These are phyloP conservation scores for Centella asiatica DNA, from an alignment of 129 eudicot genomes.

Conservation along the genomic window DNA sequence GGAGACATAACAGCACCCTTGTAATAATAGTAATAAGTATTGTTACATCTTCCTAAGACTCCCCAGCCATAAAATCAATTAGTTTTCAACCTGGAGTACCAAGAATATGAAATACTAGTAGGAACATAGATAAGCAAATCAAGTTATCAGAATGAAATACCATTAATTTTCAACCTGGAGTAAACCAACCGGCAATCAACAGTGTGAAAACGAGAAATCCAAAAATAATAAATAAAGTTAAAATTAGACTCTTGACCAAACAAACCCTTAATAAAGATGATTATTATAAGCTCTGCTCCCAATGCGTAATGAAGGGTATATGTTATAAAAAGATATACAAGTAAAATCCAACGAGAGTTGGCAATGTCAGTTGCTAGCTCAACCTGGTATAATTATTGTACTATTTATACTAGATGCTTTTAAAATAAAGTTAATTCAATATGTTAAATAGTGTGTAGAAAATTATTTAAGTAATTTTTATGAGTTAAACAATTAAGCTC, in stretches of 20 bases:
- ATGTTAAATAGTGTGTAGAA: background rate
- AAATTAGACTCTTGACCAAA: background rate
- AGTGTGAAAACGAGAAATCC: background rate
- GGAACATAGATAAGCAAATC: too few relatives aligned
- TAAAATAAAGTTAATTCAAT: slow-evolving; percentile 2
- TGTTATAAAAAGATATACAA: background rate
- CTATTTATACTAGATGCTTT: background rate
- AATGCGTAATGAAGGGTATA: slow-evolving; percentile 18
- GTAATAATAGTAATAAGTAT: too few relatives aligned
- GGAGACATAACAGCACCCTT: too few relatives aligned
- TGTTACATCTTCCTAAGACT: too few relatives aligned
- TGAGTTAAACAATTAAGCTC: background rate
- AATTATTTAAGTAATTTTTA: background rate
- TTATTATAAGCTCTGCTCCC: slow-evolving; percentile 23
- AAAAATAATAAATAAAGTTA: too few relatives aligned
- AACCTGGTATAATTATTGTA: slow-evolving; percentile 20
- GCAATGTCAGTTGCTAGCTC: slow-evolving; percentile 48
- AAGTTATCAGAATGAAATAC: too few relatives aligned
- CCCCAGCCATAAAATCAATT: too few relatives aligned
- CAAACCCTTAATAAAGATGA: background rate
- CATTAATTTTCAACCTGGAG: too few relatives aligned
- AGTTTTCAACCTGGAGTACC: too few relatives aligned
- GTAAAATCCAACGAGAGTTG: slow-evolving; percentile 20
- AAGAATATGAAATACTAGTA: too few relatives aligned
- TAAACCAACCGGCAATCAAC: background rate